phyloP scores from a whole-genome alignment of 75 land plant genomes.

The Pseudotsuga menziesii region DNA sequence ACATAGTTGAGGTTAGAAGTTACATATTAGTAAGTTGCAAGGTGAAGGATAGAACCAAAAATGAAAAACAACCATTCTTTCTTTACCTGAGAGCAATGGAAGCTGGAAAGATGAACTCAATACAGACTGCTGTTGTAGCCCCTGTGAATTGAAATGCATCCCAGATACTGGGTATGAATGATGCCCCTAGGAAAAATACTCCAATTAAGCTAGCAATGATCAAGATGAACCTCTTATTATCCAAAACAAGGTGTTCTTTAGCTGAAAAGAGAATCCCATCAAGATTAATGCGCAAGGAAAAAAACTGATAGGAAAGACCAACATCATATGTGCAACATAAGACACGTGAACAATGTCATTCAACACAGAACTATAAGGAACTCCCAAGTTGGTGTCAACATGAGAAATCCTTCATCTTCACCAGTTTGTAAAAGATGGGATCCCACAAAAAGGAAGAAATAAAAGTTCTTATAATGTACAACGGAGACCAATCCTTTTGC shows the following conservation, averaged over 20 bases:
- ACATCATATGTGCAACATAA: conserved; percentile 86
- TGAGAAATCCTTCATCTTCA: no score
- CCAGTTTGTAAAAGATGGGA: no score
- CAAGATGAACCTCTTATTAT: conserved; percentile 49
- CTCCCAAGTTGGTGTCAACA: conserved; percentile 67
- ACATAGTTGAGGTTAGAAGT: background rate
- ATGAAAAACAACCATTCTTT: background rate
- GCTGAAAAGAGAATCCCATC: conserved; percentile 75
- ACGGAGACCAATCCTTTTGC: no score
- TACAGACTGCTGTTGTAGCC: conserved; percentile 76
- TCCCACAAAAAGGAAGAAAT: no score
- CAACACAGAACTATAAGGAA: conserved; percentile 52
- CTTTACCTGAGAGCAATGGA: conserved; percentile 61
- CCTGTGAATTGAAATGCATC: conserved; percentile 92
- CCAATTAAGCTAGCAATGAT: conserved; percentile 41
- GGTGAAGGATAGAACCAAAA: background rate
- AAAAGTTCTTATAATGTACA: no score
- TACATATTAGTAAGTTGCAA: no score
- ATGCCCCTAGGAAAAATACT: conserved; percentile 60
- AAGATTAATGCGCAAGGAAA: conserved; percentile 73
- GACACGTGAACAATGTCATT: conserved; percentile 63
- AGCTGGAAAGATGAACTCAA: conserved; percentile 92
- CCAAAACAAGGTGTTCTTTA: conserved; percentile 34
- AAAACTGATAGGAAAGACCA: conserved; percentile 88
- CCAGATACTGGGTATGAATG: conserved; percentile 91